These are phyloP conservation scores for Monilinia aucupariae DNA, from an alignment of 2,329 filamentous ascomycete genomes.

Conservation along the genomic window DNA sequence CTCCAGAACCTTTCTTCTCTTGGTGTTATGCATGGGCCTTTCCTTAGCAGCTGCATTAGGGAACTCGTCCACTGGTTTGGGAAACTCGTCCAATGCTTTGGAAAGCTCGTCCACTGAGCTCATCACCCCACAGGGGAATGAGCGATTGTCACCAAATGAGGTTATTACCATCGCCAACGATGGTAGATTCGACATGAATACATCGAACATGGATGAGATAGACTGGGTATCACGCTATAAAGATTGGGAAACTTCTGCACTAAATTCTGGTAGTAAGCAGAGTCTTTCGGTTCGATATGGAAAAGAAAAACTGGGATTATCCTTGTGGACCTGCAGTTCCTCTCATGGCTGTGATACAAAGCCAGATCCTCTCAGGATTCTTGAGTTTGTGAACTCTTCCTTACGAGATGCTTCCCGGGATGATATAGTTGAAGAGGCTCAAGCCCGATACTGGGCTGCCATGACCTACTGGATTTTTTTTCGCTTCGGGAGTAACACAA, in stretches of 20 bases:
- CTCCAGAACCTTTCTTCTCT: no score
- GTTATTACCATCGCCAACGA: background rate
- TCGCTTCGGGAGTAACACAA: background rate
- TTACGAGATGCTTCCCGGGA: background rate
- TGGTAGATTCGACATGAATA: background rate
- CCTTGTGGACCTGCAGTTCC: background rate
- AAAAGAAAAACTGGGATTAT: background rate
- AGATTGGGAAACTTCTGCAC: background rate
- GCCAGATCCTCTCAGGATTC: background rate
- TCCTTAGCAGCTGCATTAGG: no score
- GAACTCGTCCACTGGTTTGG: background rate
- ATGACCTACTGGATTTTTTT: background rate
- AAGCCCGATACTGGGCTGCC: background rate
- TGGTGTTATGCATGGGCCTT: no score
- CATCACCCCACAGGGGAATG: no score
- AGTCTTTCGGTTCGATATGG: conserved; percentile 1
- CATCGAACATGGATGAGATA: background rate
- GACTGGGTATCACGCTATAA: background rate
- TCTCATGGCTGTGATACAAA: background rate
- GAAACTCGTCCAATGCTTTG: background rate
- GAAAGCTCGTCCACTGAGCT: background rate
- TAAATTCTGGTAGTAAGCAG: background rate
- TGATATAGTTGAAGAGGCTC: background rate
- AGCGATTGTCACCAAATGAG: background rate
- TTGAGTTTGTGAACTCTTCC: background rate